Evolutionary conservation across 1,284 basidiomycete genomes (phyloP).

Genomic region (Omphalotus olearius): DNA sequence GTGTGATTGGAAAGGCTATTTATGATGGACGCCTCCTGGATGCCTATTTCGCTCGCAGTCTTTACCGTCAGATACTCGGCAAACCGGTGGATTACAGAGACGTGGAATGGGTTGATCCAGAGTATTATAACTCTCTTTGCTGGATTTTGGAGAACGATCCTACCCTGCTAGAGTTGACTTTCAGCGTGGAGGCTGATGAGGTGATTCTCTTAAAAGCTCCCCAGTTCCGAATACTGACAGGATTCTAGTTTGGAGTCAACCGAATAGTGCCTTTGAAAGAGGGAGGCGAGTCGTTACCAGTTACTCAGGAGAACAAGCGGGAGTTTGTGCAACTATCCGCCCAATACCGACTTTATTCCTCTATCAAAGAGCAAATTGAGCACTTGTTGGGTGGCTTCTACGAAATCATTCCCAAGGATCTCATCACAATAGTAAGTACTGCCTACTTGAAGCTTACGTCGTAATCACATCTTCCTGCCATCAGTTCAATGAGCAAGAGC

Average conservation of each 20-base stretch:
- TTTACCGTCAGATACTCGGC: conserved; percentile 91
- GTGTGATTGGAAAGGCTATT: conserved; percentile 95
- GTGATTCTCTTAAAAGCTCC: conserved; percentile 31
- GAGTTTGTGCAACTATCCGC: conserved; percentile 94
- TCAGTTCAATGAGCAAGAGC: conserved; percentile 95
- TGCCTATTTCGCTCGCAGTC: conserved; percentile 94
- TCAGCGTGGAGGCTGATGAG: conserved; percentile 90
- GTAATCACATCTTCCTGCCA: conserved; percentile 24
- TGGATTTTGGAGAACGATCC: conserved; percentile 94
- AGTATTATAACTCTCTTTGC: conserved; percentile 91
- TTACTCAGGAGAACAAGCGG: conserved; percentile 93
- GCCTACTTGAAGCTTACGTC: conserved; percentile 3
- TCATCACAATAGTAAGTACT: conserved; percentile 67
- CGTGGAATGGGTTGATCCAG: conserved; percentile 95
- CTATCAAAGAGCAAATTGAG: conserved; percentile 96
- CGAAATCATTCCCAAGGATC: conserved; percentile 89
- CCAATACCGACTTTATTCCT: conserved; percentile 89
- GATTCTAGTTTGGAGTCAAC: conserved; percentile 76
- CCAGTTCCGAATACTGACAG: conserved; percentile 9
- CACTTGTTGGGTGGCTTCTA: conserved; percentile 91
- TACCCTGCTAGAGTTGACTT: conserved; percentile 78
- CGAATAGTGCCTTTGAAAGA: conserved; percentile 85
- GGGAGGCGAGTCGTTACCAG: conserved; percentile 75
- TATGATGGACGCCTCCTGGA: conserved; percentile 95
- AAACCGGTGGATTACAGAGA: conserved; percentile 92